phyloP scores from a whole-genome alignment of 2,329 filamentous ascomycete species.

The Colletotrichum spaethianum region DNA sequence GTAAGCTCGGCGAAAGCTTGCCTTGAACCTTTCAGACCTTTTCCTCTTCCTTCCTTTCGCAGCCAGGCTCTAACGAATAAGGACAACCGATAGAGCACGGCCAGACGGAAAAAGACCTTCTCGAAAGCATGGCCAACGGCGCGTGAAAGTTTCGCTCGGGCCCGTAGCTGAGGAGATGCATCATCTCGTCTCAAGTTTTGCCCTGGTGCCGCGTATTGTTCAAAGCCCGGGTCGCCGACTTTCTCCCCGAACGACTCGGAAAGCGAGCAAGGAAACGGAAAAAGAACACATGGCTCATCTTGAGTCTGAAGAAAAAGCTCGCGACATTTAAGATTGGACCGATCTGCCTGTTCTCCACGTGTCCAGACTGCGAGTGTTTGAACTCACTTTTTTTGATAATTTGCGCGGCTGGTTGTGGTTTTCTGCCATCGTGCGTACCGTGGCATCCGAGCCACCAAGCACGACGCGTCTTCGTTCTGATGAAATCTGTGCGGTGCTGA shows the following conservation, averaged over 20 bases:
- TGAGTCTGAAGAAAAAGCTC: not conserved
- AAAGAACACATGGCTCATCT: slow-evolving; percentile 5
- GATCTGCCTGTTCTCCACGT: slow-evolving; percentile 19
- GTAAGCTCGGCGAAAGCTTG: not conserved
- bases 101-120: not conserved
- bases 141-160: slow-evolving; percentile 18
- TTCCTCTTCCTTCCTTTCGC: not conserved
- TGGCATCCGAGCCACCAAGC: not conserved
- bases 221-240: not conserved
- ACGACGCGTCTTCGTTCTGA: not conserved
- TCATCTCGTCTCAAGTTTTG: slow-evolving; percentile 31
- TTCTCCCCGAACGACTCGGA: not conserved
- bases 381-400: not conserved
- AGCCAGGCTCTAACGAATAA: not conserved
- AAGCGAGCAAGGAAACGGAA: not conserved
- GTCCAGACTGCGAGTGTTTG: not conserved
- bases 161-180: slow-evolving; percentile 7
- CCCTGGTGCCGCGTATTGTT: not conserved
- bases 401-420: not conserved
- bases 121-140: not conserved
- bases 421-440: not conserved
- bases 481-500: not conserved
- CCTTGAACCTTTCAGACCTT: not conserved
- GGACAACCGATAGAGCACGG: not conserved
- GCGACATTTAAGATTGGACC: not conserved